phyloP scores from a whole-genome alignment of 2,329 filamentous ascomycete species.

The Elsinoe batatas region DNA sequence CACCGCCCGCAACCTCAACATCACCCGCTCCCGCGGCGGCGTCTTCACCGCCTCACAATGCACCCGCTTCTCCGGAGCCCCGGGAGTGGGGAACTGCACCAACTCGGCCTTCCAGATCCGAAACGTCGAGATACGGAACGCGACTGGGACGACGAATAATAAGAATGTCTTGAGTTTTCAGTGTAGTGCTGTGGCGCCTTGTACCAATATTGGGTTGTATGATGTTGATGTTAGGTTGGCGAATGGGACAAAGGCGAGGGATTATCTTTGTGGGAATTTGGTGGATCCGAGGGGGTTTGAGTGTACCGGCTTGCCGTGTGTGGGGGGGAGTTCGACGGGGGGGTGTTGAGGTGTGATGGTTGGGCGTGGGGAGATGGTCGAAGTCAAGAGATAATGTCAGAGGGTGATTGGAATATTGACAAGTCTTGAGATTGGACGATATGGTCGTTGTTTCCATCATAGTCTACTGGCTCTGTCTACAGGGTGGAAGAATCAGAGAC shows the following conservation, averaged over 20 bases:
- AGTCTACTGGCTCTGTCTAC: not conserved
- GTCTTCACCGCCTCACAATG: conserved; percentile 21
- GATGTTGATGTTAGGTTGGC: conserved; percentile 16
- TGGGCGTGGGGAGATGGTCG: not conserved
- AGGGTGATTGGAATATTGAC: too few species aligned
- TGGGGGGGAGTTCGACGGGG: not conserved
- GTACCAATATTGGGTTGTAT: conserved; percentile 19
- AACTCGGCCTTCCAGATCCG: conserved; percentile 30
- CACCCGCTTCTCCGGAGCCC: conserved; percentile 19
- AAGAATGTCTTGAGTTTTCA: conserved; percentile 21
- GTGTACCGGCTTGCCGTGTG: conserved; percentile 26
- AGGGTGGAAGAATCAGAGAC: not conserved
- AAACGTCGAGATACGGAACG: conserved; percentile 22
- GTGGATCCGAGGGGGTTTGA: conserved; percentile 18
- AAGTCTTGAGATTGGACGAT: not conserved
- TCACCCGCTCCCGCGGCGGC: not conserved
- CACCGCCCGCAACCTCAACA: conserved; percentile 15
- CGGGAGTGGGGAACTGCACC: conserved; percentile 20
- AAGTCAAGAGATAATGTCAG: not conserved
- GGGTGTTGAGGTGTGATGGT: not conserved
- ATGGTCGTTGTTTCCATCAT: not conserved
- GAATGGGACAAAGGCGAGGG: conserved; percentile 17
- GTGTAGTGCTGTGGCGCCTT: conserved; percentile 23
- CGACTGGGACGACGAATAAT: conserved; percentile 23
- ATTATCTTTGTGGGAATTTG: conserved; percentile 22